Conservation (phyloP, 768 basidiomycete species). For the Cyclocybe cylindracea region DNA sequence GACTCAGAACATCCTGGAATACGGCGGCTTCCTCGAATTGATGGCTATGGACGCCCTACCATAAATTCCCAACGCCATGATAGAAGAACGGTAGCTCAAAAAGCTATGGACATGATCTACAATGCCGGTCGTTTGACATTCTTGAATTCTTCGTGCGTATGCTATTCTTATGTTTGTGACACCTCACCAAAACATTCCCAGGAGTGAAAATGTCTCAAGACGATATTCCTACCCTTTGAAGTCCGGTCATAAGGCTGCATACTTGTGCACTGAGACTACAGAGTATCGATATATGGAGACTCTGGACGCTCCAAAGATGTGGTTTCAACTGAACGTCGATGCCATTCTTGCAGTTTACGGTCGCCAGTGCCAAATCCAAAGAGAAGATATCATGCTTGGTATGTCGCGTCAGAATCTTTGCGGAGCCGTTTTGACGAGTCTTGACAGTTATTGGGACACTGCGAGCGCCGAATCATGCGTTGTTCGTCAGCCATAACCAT, state of each 20-base stretch:
- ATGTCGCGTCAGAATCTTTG: conserved; percentile 8
- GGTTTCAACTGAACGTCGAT: conserved; percentile 74
- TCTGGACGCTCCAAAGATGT: conserved; percentile 63
- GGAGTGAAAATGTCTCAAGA: conserved; percentile 43
- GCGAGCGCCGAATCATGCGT: conserved; percentile 68
- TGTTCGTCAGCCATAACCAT: conserved; percentile 76
- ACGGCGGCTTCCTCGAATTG: conserved; percentile 54
- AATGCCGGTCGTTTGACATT: conserved; percentile 7
- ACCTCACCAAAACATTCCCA: conserved; percentile 9
- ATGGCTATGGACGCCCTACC: conserved; percentile 62
- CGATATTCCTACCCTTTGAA: conserved; percentile 63
- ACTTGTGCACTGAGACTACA: conserved; percentile 69
- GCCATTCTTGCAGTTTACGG: conserved; percentile 60
- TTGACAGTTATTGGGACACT: conserved; percentile 65
- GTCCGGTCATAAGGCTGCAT: conserved; percentile 65
- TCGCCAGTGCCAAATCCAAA: conserved; percentile 44
- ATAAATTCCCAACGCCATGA: conserved; percentile 52
- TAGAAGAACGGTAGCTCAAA: conserved; percentile 58
- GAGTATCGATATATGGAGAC: conserved; percentile 68
- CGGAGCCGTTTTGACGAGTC: not conserved
- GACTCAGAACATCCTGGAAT: conserved; percentile 44
- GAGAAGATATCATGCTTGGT: conserved; percentile 62
- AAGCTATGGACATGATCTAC: conserved; percentile 32
- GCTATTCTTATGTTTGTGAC: not conserved
- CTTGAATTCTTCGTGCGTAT: conserved; percentile 36